A percentile compares a stretch with the other conserved stretches of the same genome.
These are phyloP conservation scores for Fusarium vanettenii DNA, from an alignment of 2,329 filamentous ascomycete species.

Conservation along the genomic window DNA sequence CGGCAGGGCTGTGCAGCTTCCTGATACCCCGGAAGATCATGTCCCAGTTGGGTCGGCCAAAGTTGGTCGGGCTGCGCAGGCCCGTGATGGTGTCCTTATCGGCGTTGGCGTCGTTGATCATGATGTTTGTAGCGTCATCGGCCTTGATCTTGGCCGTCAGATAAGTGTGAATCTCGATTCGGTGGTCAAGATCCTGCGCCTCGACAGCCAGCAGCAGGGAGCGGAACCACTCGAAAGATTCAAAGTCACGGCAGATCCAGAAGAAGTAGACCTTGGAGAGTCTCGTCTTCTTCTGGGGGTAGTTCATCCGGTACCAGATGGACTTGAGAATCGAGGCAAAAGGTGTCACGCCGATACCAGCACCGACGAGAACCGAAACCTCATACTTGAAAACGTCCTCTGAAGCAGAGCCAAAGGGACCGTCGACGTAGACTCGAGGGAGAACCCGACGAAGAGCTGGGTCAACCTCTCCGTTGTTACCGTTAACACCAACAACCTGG, in stretches of 20 bases:
- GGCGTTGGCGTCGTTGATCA: conserved; percentile 89
- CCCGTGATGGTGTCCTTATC: conserved; percentile 89
- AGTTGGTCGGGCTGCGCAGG: conserved; percentile 84
- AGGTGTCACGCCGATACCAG: conserved; percentile 87
- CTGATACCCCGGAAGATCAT: conserved; percentile 88
- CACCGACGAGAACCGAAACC: conserved; percentile 81
- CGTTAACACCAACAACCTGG: conserved; percentile 76
- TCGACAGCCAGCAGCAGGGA: conserved; percentile 87
- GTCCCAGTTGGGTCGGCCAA: conserved; percentile 89
- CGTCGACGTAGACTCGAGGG: conserved; percentile 84
- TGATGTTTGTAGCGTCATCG: conserved; percentile 89
- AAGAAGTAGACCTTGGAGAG: conserved; percentile 92
- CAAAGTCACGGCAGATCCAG: conserved; percentile 91
- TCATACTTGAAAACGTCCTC: conserved; percentile 94
- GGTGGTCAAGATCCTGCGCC: conserved; percentile 83
- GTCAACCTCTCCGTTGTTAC: conserved; percentile 69
- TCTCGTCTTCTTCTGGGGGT: conserved; percentile 81
- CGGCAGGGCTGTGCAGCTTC: conserved; percentile 79
- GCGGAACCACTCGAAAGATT: conserved; percentile 90
- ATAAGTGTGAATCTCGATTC: conserved; percentile 91
- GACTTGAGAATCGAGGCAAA: conserved; percentile 90
- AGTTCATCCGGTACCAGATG: conserved; percentile 95
- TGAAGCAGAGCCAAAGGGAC: conserved; percentile 86
- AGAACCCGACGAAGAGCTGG: conserved; percentile 78
- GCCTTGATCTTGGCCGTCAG: conserved; percentile 88